Evolutionary conservation across 768 basidiomycete species (phyloP).

Genomic region (Lactarius sp.): DNA sequence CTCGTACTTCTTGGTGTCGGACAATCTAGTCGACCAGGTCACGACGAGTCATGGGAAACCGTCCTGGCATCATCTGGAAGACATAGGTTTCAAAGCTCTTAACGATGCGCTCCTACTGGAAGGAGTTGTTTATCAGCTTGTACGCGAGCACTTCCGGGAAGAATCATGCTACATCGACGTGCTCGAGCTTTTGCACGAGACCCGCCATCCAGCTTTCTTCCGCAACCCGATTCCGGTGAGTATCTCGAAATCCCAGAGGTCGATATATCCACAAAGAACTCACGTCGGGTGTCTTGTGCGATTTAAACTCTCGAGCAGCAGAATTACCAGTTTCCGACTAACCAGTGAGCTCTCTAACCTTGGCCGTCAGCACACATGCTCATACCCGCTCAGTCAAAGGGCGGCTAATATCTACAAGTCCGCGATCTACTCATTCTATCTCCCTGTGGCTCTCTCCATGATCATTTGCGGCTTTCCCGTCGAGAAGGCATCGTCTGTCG

Average conservation of each 20-base stretch:
- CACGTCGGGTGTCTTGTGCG: not conserved
- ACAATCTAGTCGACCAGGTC: slow-evolving; percentile 95
- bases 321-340: slow-evolving; percentile 73
- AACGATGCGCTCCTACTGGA: slow-evolving; percentile 98
- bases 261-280: slow-evolving; percentile 2
- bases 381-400: slow-evolving; percentile 53
- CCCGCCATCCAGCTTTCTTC: slow-evolving; percentile 31
- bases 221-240: slow-evolving; percentile 17
- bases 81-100: slow-evolving; percentile 80
- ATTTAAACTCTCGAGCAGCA: not conserved
- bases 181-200: slow-evolving; percentile 88
- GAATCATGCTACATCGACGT: slow-evolving; percentile 85
- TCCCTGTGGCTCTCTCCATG: slow-evolving; percentile 94
- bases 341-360: slow-evolving; percentile 50
- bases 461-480: slow-evolving; percentile 60
- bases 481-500: slow-evolving; percentile 39
- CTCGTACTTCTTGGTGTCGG: slow-evolving; percentile 93
- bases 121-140: slow-evolving; percentile 82
- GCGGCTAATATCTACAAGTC: slow-evolving; percentile 97
- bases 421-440: slow-evolving; percentile 97
- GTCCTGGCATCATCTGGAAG: slow-evolving; percentile 79
- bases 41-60: slow-evolving; percentile 90
- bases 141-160: slow-evolving; percentile 78
- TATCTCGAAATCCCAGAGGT: not conserved
- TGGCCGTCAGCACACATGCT: not conserved